Evolutionary conservation across 1,139 yeast genomes (phyloP), one percentile per base, ranked within the genome.

Genomic region (Yamadazyma siamensis): DNA sequence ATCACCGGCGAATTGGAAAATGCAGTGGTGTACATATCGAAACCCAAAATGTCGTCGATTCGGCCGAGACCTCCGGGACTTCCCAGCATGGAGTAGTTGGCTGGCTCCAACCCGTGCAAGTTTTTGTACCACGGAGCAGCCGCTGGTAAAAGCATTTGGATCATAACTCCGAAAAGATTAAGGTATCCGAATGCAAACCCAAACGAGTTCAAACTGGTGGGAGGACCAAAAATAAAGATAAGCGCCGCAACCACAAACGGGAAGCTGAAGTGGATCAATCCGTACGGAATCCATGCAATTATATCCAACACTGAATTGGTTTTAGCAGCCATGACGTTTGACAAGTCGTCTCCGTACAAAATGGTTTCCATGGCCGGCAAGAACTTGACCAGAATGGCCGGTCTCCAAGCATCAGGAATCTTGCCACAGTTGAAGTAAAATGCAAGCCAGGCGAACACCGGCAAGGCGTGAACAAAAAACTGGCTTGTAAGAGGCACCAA

Each of bases 41-140:
- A 54, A 6, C 96, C 95, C 34, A 94, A 64, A 31, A 91, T 59
- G 33, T 65, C 57, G 57, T 91, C 99, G 44, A 91, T 87, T 50
- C 98, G 74, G 13, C 82, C 94, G 42, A 91, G 73, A 0, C 99
- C 99, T 47, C 98, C 99, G 3, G 99, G 96, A 2, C 94, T 82
- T 13, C 98, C 99, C 27, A 71, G 71, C 95, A 91, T 89, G 33
- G 82, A 66, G 58, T 94, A 91, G 57, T 87, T 77, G 5, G 98
- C 98, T 14, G 96, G 94, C 40, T 79, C 78, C 41, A 89, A 71
- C 1, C 96, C 96, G 53, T 91, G 80, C 31, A 80, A 59, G 42
- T 77, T 77, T 54, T 88, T 88, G 56, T 94, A 91, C 99, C 99
- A 91, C 21, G 99, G 99, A 20, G 99, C 95, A 38, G 98, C 96